A percentile compares a stretch with the other conserved stretches of the same genome.
phyloP scores from a whole-genome alignment of 2,329 filamentous ascomycete genomes.

The Sporothrix schenckii region DNA sequence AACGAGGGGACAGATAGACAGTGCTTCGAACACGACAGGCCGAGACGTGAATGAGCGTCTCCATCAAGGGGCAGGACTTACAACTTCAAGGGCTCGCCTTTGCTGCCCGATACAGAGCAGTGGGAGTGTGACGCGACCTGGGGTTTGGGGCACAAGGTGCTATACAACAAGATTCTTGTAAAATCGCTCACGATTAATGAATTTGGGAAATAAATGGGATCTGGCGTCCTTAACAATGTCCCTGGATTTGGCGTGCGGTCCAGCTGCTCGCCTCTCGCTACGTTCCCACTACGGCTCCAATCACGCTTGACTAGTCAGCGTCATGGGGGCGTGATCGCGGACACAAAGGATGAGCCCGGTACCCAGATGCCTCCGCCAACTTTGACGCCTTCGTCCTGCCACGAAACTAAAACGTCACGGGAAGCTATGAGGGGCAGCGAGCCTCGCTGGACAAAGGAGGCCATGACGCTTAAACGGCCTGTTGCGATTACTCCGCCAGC shows the following conservation, averaged over 20 bases:
- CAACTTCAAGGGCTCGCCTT: background rate
- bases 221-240: background rate
- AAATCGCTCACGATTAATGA: background rate
- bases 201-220: background rate
- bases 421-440: background rate
- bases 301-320: slow-evolving; percentile 24
- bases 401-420: background rate
- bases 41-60: background rate
- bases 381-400: background rate
- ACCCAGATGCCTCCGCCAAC: background rate
- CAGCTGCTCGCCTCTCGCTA: too few species aligned
- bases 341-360: slow-evolving; percentile 12
- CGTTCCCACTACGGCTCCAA: background rate
- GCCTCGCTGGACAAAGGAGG: background rate
- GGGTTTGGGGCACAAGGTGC: background rate
- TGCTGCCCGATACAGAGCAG: background rate
- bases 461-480: background rate
- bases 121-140: background rate
- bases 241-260: background rate
- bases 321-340: slow-evolving; percentile 13
- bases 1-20: background rate
- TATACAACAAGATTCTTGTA: background rate
- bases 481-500: slow-evolving; percentile 20
- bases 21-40: background rate
- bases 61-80: background rate